Evolutionary conservation across 306 rosid species (phyloP), one percentile per base, ranked within the genome.

Genomic region (Trifolium pratense): DNA sequence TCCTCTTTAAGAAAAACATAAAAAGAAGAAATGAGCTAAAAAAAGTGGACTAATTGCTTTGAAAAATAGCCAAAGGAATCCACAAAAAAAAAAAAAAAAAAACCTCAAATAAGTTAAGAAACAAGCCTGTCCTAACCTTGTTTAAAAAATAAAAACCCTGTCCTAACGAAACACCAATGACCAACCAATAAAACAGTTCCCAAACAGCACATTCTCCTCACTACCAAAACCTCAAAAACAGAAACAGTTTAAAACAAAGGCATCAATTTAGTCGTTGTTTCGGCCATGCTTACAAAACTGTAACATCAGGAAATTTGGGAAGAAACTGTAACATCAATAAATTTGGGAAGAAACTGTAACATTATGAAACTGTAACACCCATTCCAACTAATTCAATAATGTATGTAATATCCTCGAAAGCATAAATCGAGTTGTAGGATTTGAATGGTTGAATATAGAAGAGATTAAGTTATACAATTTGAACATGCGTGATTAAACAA

Each of bases 41-140:
- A 58, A 59, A 46, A 68, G 76, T 21, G 53, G 45, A 62, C 14
- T 62, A 80, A 36, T 70, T 3, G n/a, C 63, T 69, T 39, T 55
- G 61, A 14, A 74, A 42, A 36, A 59, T 39, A 52, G 26, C 10
- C 52, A 79, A 36, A 29, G 59, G 59, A 73, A 43, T 32, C 73
- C 55, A 15, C 69, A 40, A 21, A 62, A 32, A 67, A 8, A 69
- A 10, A 9, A n/a, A n/a, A n/a, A 26, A n/a, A n/a, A n/a, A n/a
- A n/a, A n/a, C n/a, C 10, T 18, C 18, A 59, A 13, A 18, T 31
- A 75, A 37, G 61, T 74, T 52, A 42, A 60, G 60, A 74, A 68
- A 48, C 45, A 73, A 46, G 58, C 55, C 31, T 15, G 18, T 34
- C 45, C 17, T 49, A 59, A 36, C 39, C 39, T n/a, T n/a, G n/a